phyloP scores from a whole-genome alignment of 768 basidiomycete species.

The Lepiota brunneoincarnata region DNA sequence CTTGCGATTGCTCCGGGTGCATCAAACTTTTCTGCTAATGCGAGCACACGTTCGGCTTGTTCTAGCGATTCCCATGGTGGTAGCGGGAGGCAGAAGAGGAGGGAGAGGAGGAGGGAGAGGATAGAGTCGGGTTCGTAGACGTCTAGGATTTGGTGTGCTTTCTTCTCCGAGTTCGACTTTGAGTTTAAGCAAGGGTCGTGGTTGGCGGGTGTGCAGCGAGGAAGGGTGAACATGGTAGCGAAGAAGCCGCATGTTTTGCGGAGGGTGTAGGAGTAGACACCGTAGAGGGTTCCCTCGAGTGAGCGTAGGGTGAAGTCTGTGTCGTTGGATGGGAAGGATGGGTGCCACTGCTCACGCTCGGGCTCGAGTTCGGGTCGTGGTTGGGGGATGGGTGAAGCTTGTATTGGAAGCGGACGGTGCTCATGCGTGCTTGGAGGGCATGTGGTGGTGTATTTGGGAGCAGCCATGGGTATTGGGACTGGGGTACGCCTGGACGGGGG shows the following conservation, averaged over 20 bases:
- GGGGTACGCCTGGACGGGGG: no score
- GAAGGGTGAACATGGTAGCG: constrained; percentile 58
- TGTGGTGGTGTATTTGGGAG: no score
- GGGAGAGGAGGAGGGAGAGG: constrained; percentile 53
- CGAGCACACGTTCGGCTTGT: constrained; percentile 50
- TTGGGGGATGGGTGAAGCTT: no score
- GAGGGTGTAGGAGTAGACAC: constrained; percentile 54
- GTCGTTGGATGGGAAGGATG: constrained; percentile 28
- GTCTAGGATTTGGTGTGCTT: constrained; percentile 24
- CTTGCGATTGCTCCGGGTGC: constrained; percentile 57
- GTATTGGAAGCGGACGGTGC: no score
- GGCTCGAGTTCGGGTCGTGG: not conserved
- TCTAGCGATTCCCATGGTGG: constrained; percentile 48
- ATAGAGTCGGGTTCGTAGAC: constrained; percentile 41
- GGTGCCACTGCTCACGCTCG: constrained; percentile 22
- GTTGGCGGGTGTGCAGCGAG: constrained; percentile 30
- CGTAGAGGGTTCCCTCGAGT: constrained; percentile 49
- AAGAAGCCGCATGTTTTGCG: constrained; percentile 61
- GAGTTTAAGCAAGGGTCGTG: not conserved
- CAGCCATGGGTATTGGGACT: no score
- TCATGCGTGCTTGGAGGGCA: no score
- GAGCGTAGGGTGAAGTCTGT: constrained; percentile 37
- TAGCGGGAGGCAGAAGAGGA: constrained; percentile 54
- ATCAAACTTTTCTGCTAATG: constrained; percentile 70
- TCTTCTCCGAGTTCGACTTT: not conserved